Evolutionary conservation across 441 rosid species (phyloP), one percentile per base, ranked within the genome.

Genomic region (Populus hybrid): DNA sequence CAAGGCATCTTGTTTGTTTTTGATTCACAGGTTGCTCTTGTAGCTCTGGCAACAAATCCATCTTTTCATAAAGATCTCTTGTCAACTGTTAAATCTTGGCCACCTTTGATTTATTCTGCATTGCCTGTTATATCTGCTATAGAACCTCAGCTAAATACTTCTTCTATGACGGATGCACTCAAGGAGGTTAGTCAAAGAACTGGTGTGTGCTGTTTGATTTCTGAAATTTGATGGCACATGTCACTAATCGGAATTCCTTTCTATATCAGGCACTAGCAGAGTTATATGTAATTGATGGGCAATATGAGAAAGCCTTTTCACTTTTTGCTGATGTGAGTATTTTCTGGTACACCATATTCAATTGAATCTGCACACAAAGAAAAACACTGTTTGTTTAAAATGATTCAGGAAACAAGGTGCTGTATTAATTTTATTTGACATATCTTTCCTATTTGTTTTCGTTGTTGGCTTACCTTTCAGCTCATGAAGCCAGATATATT

Each of bases 71-170:
- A 82, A 85, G 94, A 93, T 84, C 94, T 97, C 75, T 81, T 97
- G 80, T 88, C 97, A 82, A 91, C 97, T 74, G 94, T 97, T 71
- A 97, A 92, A 86, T 90, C 93, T 79, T 97, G 99, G 99, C 99
- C 99, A 30, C 84, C 88, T 83, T 80, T 84, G 75, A 82, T 94
- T 78, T 97, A 93, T 88, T 92, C 97, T 76, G 87, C 93, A 72
- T 86, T 89, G 85, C 94, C 97, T 79, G 91, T 97, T 79, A 94
- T 97, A 78, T 89, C 98, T 79, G 98, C 98, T 82, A 82, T 94
- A 80, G 99, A 97, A 87, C 94, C 99, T 77, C 99, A 94, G 85
- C 82, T 97, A 82, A 94, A 97, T 85, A 88, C 97, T 76, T 93
- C 97, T 71, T 92, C 98, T 75, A 92, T 97, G 97, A 97, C 97